Evolutionary conservation across 176 grass and related monocot species (phyloP).

Genomic region (Oryza punctata): DNA sequence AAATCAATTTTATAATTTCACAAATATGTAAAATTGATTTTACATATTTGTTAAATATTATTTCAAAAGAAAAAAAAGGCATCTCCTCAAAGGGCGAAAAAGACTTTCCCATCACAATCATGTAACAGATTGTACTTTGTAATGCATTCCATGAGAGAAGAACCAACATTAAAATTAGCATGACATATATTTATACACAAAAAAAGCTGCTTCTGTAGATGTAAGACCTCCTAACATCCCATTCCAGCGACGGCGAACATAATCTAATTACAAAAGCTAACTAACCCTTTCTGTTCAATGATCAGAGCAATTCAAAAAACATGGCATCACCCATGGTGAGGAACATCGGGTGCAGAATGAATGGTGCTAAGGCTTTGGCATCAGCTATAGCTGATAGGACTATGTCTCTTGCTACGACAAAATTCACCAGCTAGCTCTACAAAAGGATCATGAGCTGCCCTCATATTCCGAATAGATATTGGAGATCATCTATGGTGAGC

Average conservation of each 20-base stretch:
- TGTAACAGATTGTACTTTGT: too few species aligned
- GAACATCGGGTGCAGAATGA: neutral
- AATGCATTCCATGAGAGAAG: neutral
- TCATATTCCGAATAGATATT: slow-evolving; percentile 78
- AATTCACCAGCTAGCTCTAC: neutral
- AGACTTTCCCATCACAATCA: too few species aligned
- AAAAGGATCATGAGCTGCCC: neutral
- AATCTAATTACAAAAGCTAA: slow-evolving; percentile 3
- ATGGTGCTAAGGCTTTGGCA: neutral
- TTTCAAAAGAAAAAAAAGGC: too few species aligned
- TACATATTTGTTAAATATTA: too few species aligned
- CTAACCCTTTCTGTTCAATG: neutral
- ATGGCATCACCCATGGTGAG: neutral
- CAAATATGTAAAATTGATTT: too few species aligned
- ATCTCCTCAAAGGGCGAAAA: too few species aligned
- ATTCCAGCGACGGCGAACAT: neutral
- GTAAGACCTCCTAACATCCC: neutral
- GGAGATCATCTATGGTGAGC: slow-evolving; percentile 80
- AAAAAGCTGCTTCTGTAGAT: neutral
- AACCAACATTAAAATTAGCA: neutral
- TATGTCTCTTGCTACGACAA: neutral
- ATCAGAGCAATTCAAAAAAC: neutral
- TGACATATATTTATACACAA: neutral
- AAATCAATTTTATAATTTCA: too few species aligned
- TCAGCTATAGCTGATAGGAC: neutral